phyloP scores from a whole-genome alignment of 2,329 filamentous ascomycete genomes.

The Chrysoporthe cubensis region DNA sequence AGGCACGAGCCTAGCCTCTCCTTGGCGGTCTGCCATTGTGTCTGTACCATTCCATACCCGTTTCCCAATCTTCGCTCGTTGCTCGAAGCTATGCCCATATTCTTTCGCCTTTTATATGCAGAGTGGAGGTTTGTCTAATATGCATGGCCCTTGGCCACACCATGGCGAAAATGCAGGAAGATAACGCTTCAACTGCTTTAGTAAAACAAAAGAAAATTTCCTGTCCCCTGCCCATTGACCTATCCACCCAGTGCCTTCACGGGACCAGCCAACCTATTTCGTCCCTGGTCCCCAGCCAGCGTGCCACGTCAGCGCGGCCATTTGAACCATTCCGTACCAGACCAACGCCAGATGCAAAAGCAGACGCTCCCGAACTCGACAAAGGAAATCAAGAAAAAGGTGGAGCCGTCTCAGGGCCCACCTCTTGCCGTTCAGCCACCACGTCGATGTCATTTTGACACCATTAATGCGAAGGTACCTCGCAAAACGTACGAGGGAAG shows the following conservation, averaged over 20 bases:
- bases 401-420: conserved; percentile 1
- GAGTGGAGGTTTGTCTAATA: conserved; percentile 57
- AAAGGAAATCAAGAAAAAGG: conserved; percentile 9
- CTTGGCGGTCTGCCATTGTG: not conserved
- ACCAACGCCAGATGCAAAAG: conserved; percentile 23
- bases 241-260: conserved; percentile 1
- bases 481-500: conserved; percentile 29
- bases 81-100: conserved; percentile 24
- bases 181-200: conserved; percentile 24
- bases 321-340: conserved; percentile 12
- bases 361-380: conserved; percentile 25
- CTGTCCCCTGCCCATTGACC: not conserved
- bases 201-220: conserved; percentile 31
- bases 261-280: conserved; percentile 13
- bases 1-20: not conserved
- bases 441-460: conserved; percentile 24
- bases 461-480: conserved; percentile 1
- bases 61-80: conserved; percentile 9
- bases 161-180: conserved; percentile 20
- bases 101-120: conserved; percentile 41
- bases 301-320: conserved; percentile 22
- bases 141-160: conserved; percentile 31
- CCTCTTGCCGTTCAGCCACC: not conserved
- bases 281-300: conserved; percentile 21
- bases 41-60: not conserved